Evolutionary conservation across 1,284 basidiomycete species (phyloP), one percentile per base, ranked within the genome.

Genomic region (Trametes polyzona): DNA sequence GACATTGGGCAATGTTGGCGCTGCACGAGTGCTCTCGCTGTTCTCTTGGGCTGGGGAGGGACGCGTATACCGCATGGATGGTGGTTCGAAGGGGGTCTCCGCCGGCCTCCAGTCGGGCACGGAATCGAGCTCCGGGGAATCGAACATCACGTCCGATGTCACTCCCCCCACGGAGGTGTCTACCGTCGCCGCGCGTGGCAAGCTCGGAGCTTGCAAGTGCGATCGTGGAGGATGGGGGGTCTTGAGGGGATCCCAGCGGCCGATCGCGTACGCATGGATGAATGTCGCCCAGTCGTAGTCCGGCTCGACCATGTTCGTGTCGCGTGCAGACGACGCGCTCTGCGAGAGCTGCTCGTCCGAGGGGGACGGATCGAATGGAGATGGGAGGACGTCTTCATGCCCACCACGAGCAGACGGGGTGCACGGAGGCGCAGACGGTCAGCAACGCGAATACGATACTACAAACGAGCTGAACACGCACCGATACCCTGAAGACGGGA

Each of bases 211-310:
- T 44, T 66, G 66, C 7, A 72, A 58, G 43, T 65, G 69, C 23
- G 71, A 74, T 50, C 74, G 73, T 4, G 90, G 92, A 7, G 81
- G 86, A 63, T 82, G 82, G 1, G 92, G 92, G 0, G 84, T 88
- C 52, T 80, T 80, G 62, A 87, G 83, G 1, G 93, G 91, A 69
- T 93, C 90, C 88, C 93, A 95, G 58, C 84, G 79, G 11, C 92
- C 92, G 26, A 80, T 71, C 0, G 90, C 84, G 69, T 95, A 94
- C 0, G 89, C 86, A 36, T 79, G 74, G 55, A 91, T 83, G 70
- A 94, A 94, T 0, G 85, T 84, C 17, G 80, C 78, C 92, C 92
- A 94, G 67, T 90, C 87, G 64, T 82, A 82, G 46, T 82, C 82
- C 11, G 74, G 69, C 36, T 71, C 68, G 33, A 64, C 41, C 49